Evolutionary conservation across 345 rosid species (phyloP).

Genomic region (Populus alba): DNA sequence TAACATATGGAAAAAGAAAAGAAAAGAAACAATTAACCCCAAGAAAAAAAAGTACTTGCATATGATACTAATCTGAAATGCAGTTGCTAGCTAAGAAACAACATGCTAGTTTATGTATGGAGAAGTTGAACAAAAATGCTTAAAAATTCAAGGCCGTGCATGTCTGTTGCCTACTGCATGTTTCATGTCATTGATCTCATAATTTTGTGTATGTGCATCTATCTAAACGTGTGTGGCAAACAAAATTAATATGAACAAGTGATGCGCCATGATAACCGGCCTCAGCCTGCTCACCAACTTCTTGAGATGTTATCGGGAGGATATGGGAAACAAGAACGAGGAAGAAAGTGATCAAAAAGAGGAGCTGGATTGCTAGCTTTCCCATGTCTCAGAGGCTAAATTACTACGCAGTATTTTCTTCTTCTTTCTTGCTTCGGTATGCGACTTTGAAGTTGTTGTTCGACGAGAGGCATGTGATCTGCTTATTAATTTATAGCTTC

Average conservation of each 20-base stretch:
- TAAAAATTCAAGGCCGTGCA: background rate
- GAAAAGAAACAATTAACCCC: background rate
- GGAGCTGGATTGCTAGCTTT: slow-evolving; percentile 18
- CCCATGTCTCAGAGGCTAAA: slow-evolving; percentile 16
- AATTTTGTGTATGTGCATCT: too few relatives aligned
- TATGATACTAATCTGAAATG: background rate
- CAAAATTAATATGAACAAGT: background rate
- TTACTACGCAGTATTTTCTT: background rate
- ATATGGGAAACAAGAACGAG: slow-evolving; percentile 19
- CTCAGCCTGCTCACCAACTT: slow-evolving; percentile 38
- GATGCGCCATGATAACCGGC: too few relatives aligned
- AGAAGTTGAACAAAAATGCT: background rate
- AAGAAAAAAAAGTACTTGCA: background rate
- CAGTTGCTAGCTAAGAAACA: background rate
- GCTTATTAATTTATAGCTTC: background rate
- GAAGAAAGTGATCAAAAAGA: slow-evolving; percentile 19
- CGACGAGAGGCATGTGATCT: background rate
- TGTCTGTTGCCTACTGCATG: background rate
- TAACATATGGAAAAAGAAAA: too few relatives aligned
- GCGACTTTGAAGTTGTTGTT: background rate
- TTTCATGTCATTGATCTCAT: too few relatives aligned
- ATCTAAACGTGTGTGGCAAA: background rate
- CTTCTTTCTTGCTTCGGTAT: background rate
- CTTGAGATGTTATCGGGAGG: slow-evolving; percentile 24
- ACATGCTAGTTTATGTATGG: background rate